These are phyloP conservation scores for Parietichytrium sp. DNA, from an alignment of 108 stramenopile genomes.

Conservation along the genomic window DNA sequence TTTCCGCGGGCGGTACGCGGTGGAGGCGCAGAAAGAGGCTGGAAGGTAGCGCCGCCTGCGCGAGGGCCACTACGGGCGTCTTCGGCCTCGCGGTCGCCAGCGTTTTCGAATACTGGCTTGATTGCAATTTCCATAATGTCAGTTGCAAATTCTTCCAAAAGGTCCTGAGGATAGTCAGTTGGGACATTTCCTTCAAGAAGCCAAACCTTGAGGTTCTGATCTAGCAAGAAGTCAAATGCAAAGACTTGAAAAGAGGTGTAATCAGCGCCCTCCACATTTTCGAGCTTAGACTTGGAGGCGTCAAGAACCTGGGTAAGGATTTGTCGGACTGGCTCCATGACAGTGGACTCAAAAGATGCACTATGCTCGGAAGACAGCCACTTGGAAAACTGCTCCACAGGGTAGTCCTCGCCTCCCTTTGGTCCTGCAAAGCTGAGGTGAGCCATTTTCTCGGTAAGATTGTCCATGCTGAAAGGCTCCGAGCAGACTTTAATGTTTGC, in stretches of 20 bases:
- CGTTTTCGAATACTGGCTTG: not conserved
- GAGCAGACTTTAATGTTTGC: conserved; percentile 7
- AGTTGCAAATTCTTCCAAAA: not conserved
- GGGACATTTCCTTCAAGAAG: conserved; percentile 21
- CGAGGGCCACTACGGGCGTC: not conserved
- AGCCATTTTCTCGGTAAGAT: not conserved
- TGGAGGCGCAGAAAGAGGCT: not conserved
- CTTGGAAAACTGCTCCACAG: conserved; percentile 4
- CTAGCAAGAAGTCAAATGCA: conserved; percentile 38
- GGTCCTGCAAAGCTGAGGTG: not conserved
- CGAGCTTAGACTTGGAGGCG: conserved; percentile 13
- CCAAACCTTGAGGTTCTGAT: conserved; percentile 34
- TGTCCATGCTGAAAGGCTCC: conserved; percentile 6
- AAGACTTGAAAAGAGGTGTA: conserved; percentile 39
- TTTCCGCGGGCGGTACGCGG: not conserved
- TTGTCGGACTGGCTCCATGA: not conserved
- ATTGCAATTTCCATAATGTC: conserved; percentile 13
- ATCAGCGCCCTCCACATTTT: not conserved
- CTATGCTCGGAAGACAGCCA: conserved; percentile 10
- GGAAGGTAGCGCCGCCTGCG: too few species aligned
- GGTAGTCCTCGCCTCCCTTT: not conserved
- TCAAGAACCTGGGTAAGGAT: conserved; percentile 10
- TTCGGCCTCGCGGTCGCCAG: not conserved
- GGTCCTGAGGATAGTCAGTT: conserved; percentile 19
- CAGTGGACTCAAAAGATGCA: not conserved